Percentiles rank a stretch among this genome's conserved stretches.
phyloP scores from a whole-genome alignment of 495 filamentous ascomycete genomes.

The Collariella sp. region DNA sequence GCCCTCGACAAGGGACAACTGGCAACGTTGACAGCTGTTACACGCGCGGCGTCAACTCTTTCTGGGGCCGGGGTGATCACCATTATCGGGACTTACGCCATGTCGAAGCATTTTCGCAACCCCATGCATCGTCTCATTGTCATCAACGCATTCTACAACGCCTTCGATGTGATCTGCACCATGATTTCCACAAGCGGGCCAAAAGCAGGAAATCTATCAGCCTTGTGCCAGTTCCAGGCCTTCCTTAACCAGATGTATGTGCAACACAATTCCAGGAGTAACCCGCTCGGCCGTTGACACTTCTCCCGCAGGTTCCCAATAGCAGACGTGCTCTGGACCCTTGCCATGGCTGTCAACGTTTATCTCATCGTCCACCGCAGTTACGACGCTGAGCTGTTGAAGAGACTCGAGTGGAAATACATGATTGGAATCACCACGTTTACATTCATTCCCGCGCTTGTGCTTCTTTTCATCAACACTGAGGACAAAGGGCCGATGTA shows the following conservation, averaged over 20 bases:
- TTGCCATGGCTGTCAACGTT: constrained; percentile 40
- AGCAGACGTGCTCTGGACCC: constrained; percentile 44
- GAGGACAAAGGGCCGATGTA: constrained; percentile 36
- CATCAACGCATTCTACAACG: constrained; percentile 40
- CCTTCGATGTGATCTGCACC: constrained; percentile 38
- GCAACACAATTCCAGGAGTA: not conserved
- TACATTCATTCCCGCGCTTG: constrained; percentile 36
- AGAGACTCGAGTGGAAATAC: constrained; percentile 37
- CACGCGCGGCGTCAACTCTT: constrained; percentile 31
- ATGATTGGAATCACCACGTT: constrained; percentile 28
- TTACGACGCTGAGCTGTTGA: constrained; percentile 33
- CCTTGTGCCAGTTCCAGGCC: constrained; percentile 41
- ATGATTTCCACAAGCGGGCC: constrained; percentile 40
- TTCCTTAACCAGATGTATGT: constrained; percentile 42
- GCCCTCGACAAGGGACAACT: constrained; percentile 29
- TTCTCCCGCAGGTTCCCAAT: constrained; percentile 34
- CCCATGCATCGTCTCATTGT: constrained; percentile 44
- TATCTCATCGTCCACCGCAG: constrained; percentile 39
- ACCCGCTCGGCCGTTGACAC: not conserved
- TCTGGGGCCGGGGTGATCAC: constrained; percentile 34
- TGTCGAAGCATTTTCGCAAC: constrained; percentile 37
- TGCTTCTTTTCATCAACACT: constrained; percentile 35
- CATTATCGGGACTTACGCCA: constrained; percentile 34
- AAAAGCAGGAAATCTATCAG: constrained; percentile 29
- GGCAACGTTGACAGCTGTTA: constrained; percentile 25